A percentile compares a stretch with the other conserved stretches of the same genome.
Evolutionary conservation across 2,329 filamentous ascomycete species (phyloP).

Genomic region (Xylariaceae sp.): DNA sequence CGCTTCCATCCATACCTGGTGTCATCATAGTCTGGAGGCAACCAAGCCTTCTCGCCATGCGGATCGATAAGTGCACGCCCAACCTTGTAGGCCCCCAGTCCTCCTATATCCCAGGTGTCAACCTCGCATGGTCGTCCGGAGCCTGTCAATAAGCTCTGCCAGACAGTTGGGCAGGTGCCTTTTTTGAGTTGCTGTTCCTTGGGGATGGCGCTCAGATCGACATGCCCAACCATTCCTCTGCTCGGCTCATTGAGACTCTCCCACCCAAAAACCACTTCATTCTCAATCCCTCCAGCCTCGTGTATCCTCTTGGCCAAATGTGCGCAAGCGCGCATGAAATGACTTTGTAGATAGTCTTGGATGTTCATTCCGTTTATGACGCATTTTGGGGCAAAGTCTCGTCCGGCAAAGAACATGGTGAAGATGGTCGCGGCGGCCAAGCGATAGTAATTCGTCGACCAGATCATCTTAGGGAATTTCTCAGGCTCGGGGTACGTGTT

Average conservation of each 20-base stretch:
- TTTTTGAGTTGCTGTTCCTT: conserved; percentile 90
- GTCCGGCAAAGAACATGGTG: conserved; percentile 90
- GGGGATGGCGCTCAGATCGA: conserved; percentile 82
- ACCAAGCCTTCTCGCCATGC: conserved; percentile 83
- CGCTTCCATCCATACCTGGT: conserved; percentile 88
- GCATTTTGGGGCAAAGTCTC: conserved; percentile 92
- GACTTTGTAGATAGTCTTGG: conserved; percentile 89
- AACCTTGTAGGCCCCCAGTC: conserved; percentile 89
- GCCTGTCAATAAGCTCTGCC: conserved; percentile 92
- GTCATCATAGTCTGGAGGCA: conserved; percentile 84
- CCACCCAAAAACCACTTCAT: conserved; percentile 91
- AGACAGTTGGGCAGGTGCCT: conserved; percentile 90
- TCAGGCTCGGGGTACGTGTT: conserved; percentile 89
- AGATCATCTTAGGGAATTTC: conserved; percentile 97
- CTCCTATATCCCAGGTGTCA: conserved; percentile 91
- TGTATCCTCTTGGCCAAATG: conserved; percentile 85
- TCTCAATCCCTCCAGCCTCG: conserved; percentile 86
- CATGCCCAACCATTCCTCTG: conserved; percentile 82
- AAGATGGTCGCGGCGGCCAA: conserved; percentile 90
- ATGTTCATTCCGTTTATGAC: conserved; percentile 95
- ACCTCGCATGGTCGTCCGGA: conserved; percentile 90
- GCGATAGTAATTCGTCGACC: conserved; percentile 95
- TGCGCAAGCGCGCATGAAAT: conserved; percentile 80
- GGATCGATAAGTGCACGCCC: conserved; percentile 86
- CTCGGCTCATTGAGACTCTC: conserved; percentile 97